Percentiles rank a stretch among this genome's conserved stretches.
These are phyloP conservation scores for Fusarium sp. DNA, from an alignment of 2,329 filamentous ascomycete genomes.

Conservation along the genomic window DNA sequence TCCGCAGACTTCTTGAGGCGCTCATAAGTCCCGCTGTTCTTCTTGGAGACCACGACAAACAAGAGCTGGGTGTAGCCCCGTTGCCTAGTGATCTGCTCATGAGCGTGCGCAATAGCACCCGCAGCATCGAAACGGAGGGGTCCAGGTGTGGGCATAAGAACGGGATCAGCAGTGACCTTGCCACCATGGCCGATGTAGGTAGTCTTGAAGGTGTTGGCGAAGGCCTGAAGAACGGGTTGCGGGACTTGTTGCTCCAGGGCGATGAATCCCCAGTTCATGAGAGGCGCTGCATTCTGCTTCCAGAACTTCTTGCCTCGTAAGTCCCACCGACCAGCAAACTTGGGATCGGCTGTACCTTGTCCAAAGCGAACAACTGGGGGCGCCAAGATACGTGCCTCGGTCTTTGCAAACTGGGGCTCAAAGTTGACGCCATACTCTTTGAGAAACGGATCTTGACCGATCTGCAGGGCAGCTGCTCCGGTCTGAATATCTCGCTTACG, in stretches of 20 bases:
- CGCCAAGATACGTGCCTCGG: conserved; percentile 77
- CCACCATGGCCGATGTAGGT: conserved; percentile 66
- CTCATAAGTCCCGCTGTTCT: conserved; percentile 79
- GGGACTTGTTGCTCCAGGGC: conserved; percentile 69
- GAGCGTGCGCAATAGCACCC: conserved; percentile 61
- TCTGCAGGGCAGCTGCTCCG: conserved; percentile 69
- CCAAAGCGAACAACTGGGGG: conserved; percentile 79
- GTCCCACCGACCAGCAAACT: conserved; percentile 84
- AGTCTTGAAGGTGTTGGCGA: conserved; percentile 57
- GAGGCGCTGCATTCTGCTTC: conserved; percentile 68
- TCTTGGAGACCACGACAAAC: conserved; percentile 80
- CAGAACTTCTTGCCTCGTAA: conserved; percentile 83
- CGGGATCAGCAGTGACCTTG: conserved; percentile 52
- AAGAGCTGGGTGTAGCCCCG: conserved; percentile 77
- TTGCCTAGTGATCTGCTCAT: conserved; percentile 65
- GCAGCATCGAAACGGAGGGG: conserved; percentile 57
- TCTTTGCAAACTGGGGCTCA: conserved; percentile 70
- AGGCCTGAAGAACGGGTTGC: conserved; percentile 51
- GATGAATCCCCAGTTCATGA: conserved; percentile 82
- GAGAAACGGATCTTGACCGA: conserved; percentile 79
- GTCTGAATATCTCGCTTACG: conserved; percentile 74
- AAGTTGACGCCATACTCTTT: conserved; percentile 80
- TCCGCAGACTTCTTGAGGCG: conserved; percentile 92
- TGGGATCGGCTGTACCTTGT: conserved; percentile 68
- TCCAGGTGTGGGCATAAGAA: conserved; percentile 51